Evolutionary conservation across 2,329 filamentous ascomycete species (phyloP), one percentile per base, ranked within the genome.

Genomic region (Fusarium devonianum): DNA sequence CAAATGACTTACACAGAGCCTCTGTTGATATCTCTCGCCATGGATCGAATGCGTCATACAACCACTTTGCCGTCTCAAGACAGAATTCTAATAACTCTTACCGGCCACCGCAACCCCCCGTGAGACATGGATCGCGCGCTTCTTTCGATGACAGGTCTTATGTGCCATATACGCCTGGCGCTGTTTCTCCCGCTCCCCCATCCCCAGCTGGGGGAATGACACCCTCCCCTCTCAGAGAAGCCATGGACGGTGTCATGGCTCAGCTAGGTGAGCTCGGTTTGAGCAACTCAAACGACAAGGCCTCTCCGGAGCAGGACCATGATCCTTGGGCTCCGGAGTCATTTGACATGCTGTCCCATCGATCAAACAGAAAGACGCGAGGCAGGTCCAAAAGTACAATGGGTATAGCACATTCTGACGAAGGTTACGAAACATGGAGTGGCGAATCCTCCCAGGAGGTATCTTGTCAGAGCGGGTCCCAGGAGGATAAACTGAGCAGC

Each of bases 231-330:
- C 76, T 99, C 3, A 83, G 94, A 50, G 91, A 92, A 70, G 94
- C 94, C 1, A 99, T 99, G 92, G 93, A 97, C 67, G 93, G 95
- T 71, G 92, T 99, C 4, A 97, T 97, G 85, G 91, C 94, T 59
- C 95, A 94, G 46, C 74, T 99, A 32, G 88, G 96, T 67, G 92
- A 92, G 52, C 90, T 99, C 78, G 71, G 56, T 8, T 22, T 56
- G 8, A 65, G 87, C 13, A 78, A 87, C 62, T 77, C 82, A 30
- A 79, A 80, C 46, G 74, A 80, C 16, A 77, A 55, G 64, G 79
- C 82, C 23, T 79, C 82, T 19, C 80, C 84, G 1, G 78, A 84
- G 30, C 75, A 80, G 1, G 76, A 82, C 1, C 72, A 85, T 7
- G 84, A 91, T 65, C 87, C 92, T 4, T 99, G 94, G 94, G 94